Base-by-base conservation (phyloP, 1,284 basidiomycete species). In the Pseudozyma sp. region DNA sequence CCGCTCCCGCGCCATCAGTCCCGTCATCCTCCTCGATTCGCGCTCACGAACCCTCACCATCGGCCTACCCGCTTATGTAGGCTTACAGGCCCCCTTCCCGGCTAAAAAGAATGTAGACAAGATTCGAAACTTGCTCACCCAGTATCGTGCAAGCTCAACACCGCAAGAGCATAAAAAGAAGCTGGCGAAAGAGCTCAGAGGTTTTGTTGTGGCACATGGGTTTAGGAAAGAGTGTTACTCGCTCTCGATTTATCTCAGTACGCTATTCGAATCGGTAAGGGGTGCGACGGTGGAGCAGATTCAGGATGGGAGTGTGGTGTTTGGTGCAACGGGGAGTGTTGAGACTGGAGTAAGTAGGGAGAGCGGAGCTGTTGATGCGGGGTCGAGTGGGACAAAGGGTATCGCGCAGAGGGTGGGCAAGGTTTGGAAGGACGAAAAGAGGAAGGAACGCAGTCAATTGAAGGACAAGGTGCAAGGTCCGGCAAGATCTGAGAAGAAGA, bases 51-150 rank as follows among this genome's bases (percentile, higher is more conserved):
- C 54, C 1, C 1, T 60, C 2, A 60, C 59, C 11, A 38, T 72
- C 18, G 70, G 70, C 5, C 47, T 72, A 19, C 60, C 64, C 1
- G 16, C 64, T 5, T 52, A 55, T n/a, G 13, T 66, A 4, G 70
- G 70, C 5, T 38, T 72, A 1, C 52, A 60, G 11, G 38, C 60
- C 6, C 59, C 64, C 1, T 60, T 21, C n/a, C 64, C 59, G 0
- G 48, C 42, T 14, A 51, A 35, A n/a, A 36, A 43, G 9, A 63
- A 67, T 35, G 8, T 14, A 3, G 12, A 38, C 1, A 19, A n/a
- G 34, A 13, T 72, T 18, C 3, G 7, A 5, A 9, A n/a, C 5
- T 21, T 60, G 11, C 36, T 72, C 12, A 10, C 34, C 2, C n/a
- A 52, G 5, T 65, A 61, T 54, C 57, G 70, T 2, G 13, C 36